Percentiles rank a stretch among this genome's conserved stretches.
These are phyloP conservation scores for Triticum aestivum DNA, from an alignment of 176 grass and related monocot species.

Conservation along the genomic window IWGSC_CS_RefSeq_v2.1 NC_057808.1:124458741-124459240, in stretches of 20 bases:
- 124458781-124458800: neutral
- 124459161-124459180: too few relatives aligned
- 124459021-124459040: too few relatives aligned
- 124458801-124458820: neutral
- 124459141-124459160: too few relatives aligned
- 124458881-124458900: neutral
- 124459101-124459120: too few relatives aligned
- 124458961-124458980: neutral
- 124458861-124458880: constrained; percentile 5
- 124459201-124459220: too few relatives aligned
- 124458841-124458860: neutral
- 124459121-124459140: too few relatives aligned
- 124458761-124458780: neutral
- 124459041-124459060: too few relatives aligned
- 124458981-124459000: neutral
- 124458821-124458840: neutral
- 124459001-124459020: too few relatives aligned
- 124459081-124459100: too few relatives aligned
- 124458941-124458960: neutral
- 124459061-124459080: too few relatives aligned
- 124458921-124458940: neutral
- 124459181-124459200: too few relatives aligned
- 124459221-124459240: too few relatives aligned
- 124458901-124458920: constrained; percentile 4
- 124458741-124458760: neutral